phyloP scores from a whole-genome alignment of 768 basidiomycete species.

The Butyriboletus loyo region DNA sequence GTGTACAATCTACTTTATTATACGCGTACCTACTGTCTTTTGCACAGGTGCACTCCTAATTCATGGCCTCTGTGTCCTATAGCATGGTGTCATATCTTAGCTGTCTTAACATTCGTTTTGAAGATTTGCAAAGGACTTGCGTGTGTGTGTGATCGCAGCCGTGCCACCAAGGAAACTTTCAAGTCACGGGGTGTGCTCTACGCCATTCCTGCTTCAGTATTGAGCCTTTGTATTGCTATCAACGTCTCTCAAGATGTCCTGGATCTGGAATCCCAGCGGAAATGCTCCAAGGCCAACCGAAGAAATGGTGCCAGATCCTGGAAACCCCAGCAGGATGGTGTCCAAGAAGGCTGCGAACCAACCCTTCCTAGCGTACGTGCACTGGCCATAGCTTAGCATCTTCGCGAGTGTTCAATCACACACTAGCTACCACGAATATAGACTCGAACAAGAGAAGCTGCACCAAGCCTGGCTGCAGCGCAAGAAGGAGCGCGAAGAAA shows the following conservation, averaged over 20 bases:
- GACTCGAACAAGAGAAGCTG: constrained; percentile 53
- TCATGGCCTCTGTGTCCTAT: constrained; percentile 18
- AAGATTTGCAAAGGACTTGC: no score
- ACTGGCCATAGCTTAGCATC: background rate
- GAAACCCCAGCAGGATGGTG: constrained; percentile 66
- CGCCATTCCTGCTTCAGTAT: background rate
- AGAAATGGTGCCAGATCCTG: constrained; percentile 60
- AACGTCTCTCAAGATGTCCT: constrained; percentile 49
- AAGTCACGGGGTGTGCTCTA: background rate
- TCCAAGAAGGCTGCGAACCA: constrained; percentile 80
- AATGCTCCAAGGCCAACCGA: constrained; percentile 37
- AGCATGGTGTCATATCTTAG: constrained; percentile 15
- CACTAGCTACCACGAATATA: constrained; percentile 64
- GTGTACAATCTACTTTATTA: constrained; percentile 37
- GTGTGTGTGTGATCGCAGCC: background rate
- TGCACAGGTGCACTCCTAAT: constrained; percentile 32
- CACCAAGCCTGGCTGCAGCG: constrained; percentile 67
- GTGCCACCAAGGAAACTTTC: background rate
- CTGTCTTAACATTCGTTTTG: background rate
- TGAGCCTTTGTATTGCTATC: background rate
- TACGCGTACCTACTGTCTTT: constrained; percentile 33
- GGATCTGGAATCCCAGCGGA: constrained; percentile 51
- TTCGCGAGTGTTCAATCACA: constrained; percentile 5
- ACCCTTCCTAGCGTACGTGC: constrained; percentile 76
- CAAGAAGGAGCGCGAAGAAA: constrained; percentile 68